Evolutionary conservation across 352 stramenopile species (phyloP), one percentile per base, ranked within the genome.

Genomic region (Phytophthora tentaculata): DNA sequence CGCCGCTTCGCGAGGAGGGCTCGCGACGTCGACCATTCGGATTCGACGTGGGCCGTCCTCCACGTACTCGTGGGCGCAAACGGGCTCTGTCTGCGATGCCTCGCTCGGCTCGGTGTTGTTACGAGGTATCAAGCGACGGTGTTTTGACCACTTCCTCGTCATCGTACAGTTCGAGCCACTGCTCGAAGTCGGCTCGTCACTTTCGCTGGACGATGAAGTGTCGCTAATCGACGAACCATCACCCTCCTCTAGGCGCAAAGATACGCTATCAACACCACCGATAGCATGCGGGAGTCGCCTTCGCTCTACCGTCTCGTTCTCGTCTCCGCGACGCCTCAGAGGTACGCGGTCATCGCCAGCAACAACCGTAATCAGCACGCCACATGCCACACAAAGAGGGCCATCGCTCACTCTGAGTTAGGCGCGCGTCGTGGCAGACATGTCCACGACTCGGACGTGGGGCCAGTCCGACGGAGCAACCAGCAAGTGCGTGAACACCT

Each of bases 361-460:
- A 57, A 47, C 32, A 64, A 28, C 35, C 9, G 8, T 32, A 20
- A 29, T 50, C 20, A n/a, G 32, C 28, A 32, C 43, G 48, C 1
- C 20, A 29, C 50, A 71, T 20, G 35, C 44, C 6, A 23, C 41
- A 24, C 57, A 64, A 20, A 61, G 45, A 64, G 67, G 54, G 35
- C 41, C 54, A 73, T 64, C 55, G 54, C 52, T 64, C 54, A 14
- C 57, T 61, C 50, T 54, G 23, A 67, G 45, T 6, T 61, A 3
- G 0, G 49, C 24, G 7, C 39, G 44, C 0, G 49, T 64, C 16
- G 54, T 72, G 32, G 48, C 32, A 0, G 12, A 0, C 2, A 5
- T 7, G 23, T 73, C 49, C 29, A 73, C 54, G 43, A 69, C 55
- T 5, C 39, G 20, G 32, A 73, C 49, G 44, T 76, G 47, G 49